Percentiles rank a stretch among this genome's conserved stretches.
phyloP scores from a whole-genome alignment of 306 rosid genomes.

The Cucurbita moschata region DNA sequence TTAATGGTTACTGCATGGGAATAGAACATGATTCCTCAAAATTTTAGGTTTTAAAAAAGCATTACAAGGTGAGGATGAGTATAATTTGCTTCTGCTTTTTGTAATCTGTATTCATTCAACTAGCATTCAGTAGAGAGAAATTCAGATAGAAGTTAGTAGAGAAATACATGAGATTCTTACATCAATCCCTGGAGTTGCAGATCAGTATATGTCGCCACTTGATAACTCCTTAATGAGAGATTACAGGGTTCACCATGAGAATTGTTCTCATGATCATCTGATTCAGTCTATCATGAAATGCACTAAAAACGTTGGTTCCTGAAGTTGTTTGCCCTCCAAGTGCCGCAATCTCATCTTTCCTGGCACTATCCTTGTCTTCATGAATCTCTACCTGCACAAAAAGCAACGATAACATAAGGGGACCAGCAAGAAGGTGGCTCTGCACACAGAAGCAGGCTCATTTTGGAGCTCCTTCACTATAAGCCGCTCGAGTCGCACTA shows the following conservation, averaged over 20 bases:
- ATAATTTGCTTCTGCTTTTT: background rate
- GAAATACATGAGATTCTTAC: constrained; percentile 14
- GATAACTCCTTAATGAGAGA: constrained; percentile 33
- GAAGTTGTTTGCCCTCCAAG: constrained; percentile 91
- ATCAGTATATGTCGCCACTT: constrained; percentile 97
- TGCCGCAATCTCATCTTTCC: constrained; percentile 95
- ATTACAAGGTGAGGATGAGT: background rate
- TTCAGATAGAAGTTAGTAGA: background rate
- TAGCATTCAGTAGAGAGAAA: background rate
- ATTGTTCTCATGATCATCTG: background rate
- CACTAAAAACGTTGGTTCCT: constrained; percentile 81
- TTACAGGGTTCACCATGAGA: background rate
- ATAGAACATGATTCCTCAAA: background rate
- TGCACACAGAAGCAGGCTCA: constrained; percentile 48
- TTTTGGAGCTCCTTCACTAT: constrained; percentile 83
- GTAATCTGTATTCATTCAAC: background rate
- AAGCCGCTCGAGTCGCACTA: constrained; percentile 74
- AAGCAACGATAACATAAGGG: background rate
- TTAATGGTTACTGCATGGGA: background rate
- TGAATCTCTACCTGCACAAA: constrained; percentile 54
- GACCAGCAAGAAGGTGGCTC: constrained; percentile 37
- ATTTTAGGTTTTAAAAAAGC: background rate
- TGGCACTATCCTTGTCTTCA: constrained; percentile 69
- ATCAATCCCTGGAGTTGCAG: constrained; percentile 94
- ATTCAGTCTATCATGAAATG: constrained; percentile 84